A percentile compares a stretch with the other conserved stretches of the same genome.
Evolutionary conservation across 2,329 filamentous ascomycete genomes (phyloP).

Genomic region (Diaporthe sp.): DNA sequence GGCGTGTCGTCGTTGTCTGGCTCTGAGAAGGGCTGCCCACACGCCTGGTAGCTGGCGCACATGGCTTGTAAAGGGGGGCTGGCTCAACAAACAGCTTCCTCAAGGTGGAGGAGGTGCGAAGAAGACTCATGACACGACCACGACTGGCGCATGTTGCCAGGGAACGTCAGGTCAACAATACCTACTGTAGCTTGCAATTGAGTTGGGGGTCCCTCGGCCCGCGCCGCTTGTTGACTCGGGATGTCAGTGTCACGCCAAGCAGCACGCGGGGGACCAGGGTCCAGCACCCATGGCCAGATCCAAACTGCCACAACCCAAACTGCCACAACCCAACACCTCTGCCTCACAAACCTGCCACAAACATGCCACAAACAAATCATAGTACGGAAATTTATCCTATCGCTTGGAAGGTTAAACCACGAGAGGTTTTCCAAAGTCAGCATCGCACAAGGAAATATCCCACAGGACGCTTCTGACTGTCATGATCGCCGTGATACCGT

Average conservation of each 20-base stretch:
- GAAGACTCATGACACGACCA: slow-evolving; percentile 1
- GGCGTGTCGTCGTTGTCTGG: neutral
- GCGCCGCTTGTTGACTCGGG: too few species aligned
- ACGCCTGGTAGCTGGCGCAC: neutral
- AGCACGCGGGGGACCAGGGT: too few species aligned
- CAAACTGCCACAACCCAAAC: neutral
- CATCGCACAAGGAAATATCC: too few species aligned
- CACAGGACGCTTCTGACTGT: too few species aligned
- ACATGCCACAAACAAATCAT: too few species aligned
- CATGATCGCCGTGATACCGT: too few species aligned
- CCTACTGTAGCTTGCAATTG: neutral
- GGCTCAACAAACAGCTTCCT: neutral
- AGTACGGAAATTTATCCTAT: too few species aligned
- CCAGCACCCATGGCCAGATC: neutral
- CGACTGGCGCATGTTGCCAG: neutral
- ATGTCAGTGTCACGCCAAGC: too few species aligned
- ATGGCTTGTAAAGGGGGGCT: neutral
- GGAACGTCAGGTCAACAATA: neutral
- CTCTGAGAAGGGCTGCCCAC: neutral
- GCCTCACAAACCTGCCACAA: too few species aligned
- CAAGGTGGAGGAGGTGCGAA: neutral
- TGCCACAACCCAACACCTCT: too few species aligned
- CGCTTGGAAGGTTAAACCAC: too few species aligned
- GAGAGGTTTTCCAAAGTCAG: too few species aligned
- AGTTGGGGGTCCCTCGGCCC: neutral